Conservation (phyloP, 441 rosid species). For the Pelargonium australe region DNA sequence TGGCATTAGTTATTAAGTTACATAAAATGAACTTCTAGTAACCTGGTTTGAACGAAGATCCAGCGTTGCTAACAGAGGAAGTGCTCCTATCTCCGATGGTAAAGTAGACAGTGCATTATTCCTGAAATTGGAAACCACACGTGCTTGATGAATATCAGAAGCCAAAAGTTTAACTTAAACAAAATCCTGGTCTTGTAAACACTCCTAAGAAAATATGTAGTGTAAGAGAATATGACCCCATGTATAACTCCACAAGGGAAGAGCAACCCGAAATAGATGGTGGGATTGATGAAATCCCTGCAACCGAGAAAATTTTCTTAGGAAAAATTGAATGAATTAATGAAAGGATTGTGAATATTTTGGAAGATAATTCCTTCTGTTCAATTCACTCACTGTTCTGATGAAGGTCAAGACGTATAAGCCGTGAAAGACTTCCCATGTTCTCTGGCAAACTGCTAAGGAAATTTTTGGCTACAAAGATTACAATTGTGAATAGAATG, state of each 20-base stretch:
- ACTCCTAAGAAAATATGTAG: slow-evolving; percentile 10
- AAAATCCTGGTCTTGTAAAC: slow-evolving; percentile 19
- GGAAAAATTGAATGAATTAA: slow-evolving; percentile 18
- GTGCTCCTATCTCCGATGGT: slow-evolving; percentile 61
- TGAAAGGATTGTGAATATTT: slow-evolving; percentile 11
- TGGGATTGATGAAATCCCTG: slow-evolving; percentile 66
- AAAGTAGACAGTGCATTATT: slow-evolving; percentile 56
- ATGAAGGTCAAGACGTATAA: slow-evolving; percentile 86
- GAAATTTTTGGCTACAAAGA: slow-evolving; percentile 64
- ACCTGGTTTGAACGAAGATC: slow-evolving; percentile 92
- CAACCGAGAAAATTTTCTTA: slow-evolving; percentile 10
- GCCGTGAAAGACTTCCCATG: slow-evolving; percentile 66
- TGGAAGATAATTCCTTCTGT: slow-evolving; percentile 11
- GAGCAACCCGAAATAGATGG: slow-evolving; percentile 68
- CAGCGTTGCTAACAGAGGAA: slow-evolving; percentile 64
- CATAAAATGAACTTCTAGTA: slow-evolving; percentile 15
- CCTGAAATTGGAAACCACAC: slow-evolving; percentile 39
- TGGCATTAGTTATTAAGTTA: slow-evolving; percentile 6
- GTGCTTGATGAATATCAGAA: slow-evolving; percentile 22
- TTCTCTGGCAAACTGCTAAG: slow-evolving; percentile 59
- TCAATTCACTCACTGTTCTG: slow-evolving; percentile 67
- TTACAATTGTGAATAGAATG: slow-evolving; percentile 2
- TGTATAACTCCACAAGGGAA: slow-evolving; percentile 70
- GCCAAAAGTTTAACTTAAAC: slow-evolving; percentile 17
- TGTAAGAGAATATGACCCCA: slow-evolving; percentile 61